These are phyloP conservation scores for Nicotiana tomentosiformis DNA, from an alignment of 257 asterid genomes.

Conservation along the genomic window DNA sequence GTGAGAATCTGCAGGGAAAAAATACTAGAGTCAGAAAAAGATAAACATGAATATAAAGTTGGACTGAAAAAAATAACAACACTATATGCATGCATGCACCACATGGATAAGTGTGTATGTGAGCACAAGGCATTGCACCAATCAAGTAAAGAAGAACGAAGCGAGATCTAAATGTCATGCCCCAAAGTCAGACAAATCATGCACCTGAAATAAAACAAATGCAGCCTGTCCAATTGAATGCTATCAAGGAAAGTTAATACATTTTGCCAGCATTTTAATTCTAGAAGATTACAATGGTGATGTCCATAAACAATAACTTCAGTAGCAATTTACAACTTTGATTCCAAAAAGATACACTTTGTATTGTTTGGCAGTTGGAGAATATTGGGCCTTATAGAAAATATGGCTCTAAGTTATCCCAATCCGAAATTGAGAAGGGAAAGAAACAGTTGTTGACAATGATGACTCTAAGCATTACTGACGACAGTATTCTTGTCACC, in stretches of 20 bases:
- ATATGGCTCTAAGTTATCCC: not conserved
- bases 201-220: not conserved
- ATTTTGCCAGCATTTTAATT: not conserved
- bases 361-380: not conserved
- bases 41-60: not conserved
- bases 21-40: not conserved
- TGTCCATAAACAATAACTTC: not conserved
- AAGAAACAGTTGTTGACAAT: not conserved
- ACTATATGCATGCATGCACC: not conserved
- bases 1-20: constrained; percentile 64
- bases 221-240: not conserved
- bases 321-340: not conserved
- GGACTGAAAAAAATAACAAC: not conserved
- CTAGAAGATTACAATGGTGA: not conserved
- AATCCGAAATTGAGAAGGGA: not conserved
- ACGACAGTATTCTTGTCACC: not conserved
- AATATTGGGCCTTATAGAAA: not conserved
- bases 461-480: not conserved
- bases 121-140: not conserved
- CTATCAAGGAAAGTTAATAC: not conserved
- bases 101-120: not conserved
- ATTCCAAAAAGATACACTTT: not conserved
- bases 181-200: not conserved
- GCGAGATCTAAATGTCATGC: not conserved
- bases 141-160: not conserved